These are phyloP conservation scores for Solanum clarkiae DNA, from an alignment of 257 asterid genomes.

Conservation along the genomic window DNA sequence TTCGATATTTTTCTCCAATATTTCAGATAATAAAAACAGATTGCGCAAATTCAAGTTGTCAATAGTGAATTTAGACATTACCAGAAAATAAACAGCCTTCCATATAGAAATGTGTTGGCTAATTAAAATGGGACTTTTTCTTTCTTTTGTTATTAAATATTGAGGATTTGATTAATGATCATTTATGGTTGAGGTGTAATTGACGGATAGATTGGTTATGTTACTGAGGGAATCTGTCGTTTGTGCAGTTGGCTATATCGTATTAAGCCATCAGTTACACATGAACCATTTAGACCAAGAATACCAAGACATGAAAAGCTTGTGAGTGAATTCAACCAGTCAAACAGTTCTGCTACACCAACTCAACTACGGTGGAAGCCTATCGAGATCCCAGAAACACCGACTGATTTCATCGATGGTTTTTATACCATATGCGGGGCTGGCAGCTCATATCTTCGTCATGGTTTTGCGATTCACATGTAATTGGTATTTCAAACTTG, in stretches of 20 bases:
- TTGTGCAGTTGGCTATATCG: conserved; percentile 75
- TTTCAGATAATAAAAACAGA: neutral
- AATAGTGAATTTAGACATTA: neutral
- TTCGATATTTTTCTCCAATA: neutral
- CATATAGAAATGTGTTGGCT: neutral
- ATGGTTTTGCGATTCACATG: conserved; percentile 97
- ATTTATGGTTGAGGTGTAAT: neutral
- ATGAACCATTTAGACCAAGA: conserved; percentile 81
- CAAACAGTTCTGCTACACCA: conserved; percentile 79
- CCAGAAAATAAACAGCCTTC: neutral
- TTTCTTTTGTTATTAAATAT: neutral
- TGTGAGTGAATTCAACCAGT: conserved; percentile 68
- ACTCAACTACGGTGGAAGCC: conserved; percentile 96
- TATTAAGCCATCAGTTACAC: conserved; percentile 88
- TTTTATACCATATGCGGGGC: conserved; percentile 88
- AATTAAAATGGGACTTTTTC: neutral
- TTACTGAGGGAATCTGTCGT: neutral
- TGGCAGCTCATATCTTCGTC: conserved; percentile 92
- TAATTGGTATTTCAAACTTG: conserved; percentile 17
- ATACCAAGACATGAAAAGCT: conserved; percentile 62
- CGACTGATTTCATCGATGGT: conserved; percentile 76
- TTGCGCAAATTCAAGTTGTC: neutral
- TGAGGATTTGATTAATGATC: neutral
- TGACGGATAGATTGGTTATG: neutral
- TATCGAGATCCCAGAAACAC: conserved; percentile 47